These are phyloP conservation scores for Funneliformis caledonium DNA, from an alignment of 371 early-diverging fungal species.

Conservation along the genomic window DNA sequence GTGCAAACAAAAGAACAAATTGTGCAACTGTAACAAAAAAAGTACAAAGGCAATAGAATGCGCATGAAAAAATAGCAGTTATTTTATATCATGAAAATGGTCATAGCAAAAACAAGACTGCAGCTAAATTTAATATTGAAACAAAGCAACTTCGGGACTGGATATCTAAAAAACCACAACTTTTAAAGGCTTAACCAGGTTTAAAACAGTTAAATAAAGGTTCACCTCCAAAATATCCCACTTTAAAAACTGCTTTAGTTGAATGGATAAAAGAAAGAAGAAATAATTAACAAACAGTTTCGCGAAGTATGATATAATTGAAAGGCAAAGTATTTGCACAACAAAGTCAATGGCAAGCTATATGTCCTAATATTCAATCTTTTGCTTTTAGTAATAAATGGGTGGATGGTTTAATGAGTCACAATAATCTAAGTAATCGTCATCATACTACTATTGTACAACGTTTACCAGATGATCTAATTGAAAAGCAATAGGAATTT, in stretches of 20 bases:
- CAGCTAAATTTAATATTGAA: slow-evolving; percentile 33
- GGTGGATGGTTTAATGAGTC: neutral
- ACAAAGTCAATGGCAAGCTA: neutral
- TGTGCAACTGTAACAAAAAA: no score
- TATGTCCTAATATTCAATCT: neutral
- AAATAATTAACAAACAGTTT: neutral
- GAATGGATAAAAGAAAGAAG: neutral
- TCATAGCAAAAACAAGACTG: slow-evolving; percentile 5
- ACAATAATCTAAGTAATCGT: neutral
- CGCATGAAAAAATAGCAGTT: slow-evolving; percentile 16
- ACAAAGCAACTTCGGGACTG: slow-evolving; percentile 12
- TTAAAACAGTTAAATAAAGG: slow-evolving; percentile 3
- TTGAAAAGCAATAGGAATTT: neutral
- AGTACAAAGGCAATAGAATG: neutral
- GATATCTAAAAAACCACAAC: neutral
- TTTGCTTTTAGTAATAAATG: neutral
- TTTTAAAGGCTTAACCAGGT: slow-evolving; percentile 1
- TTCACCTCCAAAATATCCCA: neutral
- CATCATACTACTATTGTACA: neutral
- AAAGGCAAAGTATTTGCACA: neutral
- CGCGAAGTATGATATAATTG: neutral
- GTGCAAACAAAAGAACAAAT: no score
- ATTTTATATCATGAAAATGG: slow-evolving; percentile 5
- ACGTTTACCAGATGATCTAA: neutral
- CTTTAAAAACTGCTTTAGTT: neutral